phyloP scores from a whole-genome alignment of 768 basidiomycete genomes.

The Rhizopogon salebrosus region DNA sequence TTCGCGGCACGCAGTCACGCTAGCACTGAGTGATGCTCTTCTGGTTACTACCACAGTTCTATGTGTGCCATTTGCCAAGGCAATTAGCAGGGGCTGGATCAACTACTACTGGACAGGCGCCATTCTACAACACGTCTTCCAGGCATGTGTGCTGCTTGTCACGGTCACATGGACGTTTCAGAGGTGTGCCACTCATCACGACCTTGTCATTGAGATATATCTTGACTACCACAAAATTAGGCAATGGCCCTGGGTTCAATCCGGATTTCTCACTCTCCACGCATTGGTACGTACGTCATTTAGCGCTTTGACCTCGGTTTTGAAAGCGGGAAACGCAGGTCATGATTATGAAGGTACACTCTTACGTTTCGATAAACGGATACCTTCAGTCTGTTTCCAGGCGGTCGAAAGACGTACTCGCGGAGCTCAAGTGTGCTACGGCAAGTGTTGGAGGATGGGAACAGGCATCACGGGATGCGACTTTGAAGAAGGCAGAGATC shows the following conservation, averaged over 20 bases:
- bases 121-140: slow-evolving; percentile 74
- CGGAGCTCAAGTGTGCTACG: slow-evolving; percentile 42
- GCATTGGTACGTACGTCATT: slow-evolving; percentile 52
- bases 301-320: background rate
- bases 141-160: slow-evolving; percentile 64
- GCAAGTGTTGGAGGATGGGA: slow-evolving; percentile 59
- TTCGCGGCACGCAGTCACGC: slow-evolving; percentile 74
- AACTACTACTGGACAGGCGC: slow-evolving; percentile 74
- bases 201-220: background rate
- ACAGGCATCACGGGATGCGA: slow-evolving; percentile 49
- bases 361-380: slow-evolving; percentile 86
- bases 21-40: slow-evolving; percentile 80
- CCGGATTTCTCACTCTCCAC: slow-evolving; percentile 84
- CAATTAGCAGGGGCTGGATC: slow-evolving; percentile 74
- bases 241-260: slow-evolving; percentile 98
- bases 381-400: slow-evolving; percentile 56
- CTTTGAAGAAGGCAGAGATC: slow-evolving; percentile 19
- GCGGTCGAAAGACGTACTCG: slow-evolving; percentile 40
- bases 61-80: slow-evolving; percentile 82
- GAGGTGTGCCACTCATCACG: slow-evolving; percentile 40
- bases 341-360: slow-evolving; percentile 96
- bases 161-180: slow-evolving; percentile 91
- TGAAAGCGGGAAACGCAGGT: slow-evolving; percentile 33
- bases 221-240: slow-evolving; percentile 31
- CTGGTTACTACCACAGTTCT: slow-evolving; percentile 72